A percentile compares a stretch with the other conserved stretches of the same genome.
Evolutionary conservation across 352 stramenopile species (phyloP).

Genomic region (Phytophthora syringae): DNA sequence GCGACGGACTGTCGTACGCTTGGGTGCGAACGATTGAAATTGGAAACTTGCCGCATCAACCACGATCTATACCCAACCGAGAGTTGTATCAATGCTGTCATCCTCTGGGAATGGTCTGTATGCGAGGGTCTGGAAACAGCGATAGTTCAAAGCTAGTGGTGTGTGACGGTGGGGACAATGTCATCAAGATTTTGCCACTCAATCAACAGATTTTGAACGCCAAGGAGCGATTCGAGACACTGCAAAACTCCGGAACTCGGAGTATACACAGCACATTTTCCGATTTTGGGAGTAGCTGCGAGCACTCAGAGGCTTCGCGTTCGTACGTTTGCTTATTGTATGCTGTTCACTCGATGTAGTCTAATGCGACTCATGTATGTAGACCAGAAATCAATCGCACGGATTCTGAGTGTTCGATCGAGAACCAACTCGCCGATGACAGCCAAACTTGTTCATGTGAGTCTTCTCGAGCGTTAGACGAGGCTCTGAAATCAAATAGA

Average conservation of each 20-base stretch:
- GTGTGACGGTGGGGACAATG: conserved; percentile 32
- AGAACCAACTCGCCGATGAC: conserved; percentile 22
- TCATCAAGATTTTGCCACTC: conserved; percentile 34
- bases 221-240: not conserved
- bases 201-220: conserved; percentile 3
- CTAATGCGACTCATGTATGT: not conserved
- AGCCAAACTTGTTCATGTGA: conserved; percentile 1
- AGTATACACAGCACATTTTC: conserved; percentile 7
- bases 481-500: conserved; percentile 29
- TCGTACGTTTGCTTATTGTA: conserved; percentile 20
- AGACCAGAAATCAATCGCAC: not conserved
- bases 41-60: conserved; percentile 11
- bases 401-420: conserved; percentile 8
- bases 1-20: conserved; percentile 29
- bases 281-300: not conserved
- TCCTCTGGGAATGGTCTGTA: conserved; percentile 32
- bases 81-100: conserved; percentile 6
- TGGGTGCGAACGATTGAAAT: conserved; percentile 60
- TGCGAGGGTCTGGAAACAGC: not conserved
- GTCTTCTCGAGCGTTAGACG: conserved; percentile 7
- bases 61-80: conserved; percentile 3
- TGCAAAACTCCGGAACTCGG: conserved; percentile 7
- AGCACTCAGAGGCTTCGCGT: not conserved
- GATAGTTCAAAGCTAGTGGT: conserved; percentile 19
- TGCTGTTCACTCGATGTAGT: not conserved